A percentile compares a stretch with the other conserved stretches of the same genome.
phyloP scores from a whole-genome alignment of 352 stramenopile genomes.

The Thalassiosira exigua region DNA sequence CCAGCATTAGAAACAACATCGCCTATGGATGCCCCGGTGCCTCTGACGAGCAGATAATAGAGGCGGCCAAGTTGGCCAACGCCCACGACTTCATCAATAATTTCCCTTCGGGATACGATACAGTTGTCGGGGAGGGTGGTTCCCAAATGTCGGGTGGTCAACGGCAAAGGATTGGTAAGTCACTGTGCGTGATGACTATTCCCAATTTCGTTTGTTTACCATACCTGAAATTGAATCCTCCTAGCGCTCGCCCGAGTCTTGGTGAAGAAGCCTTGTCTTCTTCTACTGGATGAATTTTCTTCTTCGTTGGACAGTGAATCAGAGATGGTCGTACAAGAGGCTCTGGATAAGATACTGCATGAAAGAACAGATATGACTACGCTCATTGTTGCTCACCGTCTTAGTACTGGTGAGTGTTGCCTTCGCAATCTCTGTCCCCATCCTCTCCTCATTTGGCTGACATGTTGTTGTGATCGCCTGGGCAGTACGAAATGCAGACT shows the following conservation, averaged over 20 bases:
- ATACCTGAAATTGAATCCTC: no score
- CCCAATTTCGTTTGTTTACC: no score
- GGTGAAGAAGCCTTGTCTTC: slow-evolving; percentile 69
- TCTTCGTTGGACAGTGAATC: slow-evolving; percentile 73
- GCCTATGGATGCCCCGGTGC: slow-evolving; percentile 77
- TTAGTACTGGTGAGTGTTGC: no score
- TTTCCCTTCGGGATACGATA: slow-evolving; percentile 84
- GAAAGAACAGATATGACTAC: slow-evolving; percentile 73
- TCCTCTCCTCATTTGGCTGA: no score
- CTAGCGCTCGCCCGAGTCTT: slow-evolving; percentile 91
- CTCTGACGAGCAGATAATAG: slow-evolving; percentile 68
- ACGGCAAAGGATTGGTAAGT: slow-evolving; percentile 88
- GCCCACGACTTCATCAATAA: slow-evolving; percentile 90
- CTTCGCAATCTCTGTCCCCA: no score
- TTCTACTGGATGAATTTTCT: slow-evolving; percentile 70
- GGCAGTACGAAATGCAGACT: slow-evolving; percentile 91
- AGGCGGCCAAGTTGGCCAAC: slow-evolving; percentile 84
- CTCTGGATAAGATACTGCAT: slow-evolving; percentile 72
- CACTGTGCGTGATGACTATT: no score
- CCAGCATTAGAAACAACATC: slow-evolving; percentile 90
- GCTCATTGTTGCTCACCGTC: slow-evolving; percentile 90
- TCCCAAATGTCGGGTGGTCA: slow-evolving; percentile 88
- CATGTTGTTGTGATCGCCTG: no score
- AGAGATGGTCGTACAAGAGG: slow-evolving; percentile 82
- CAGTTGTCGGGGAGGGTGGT: slow-evolving; percentile 83